Evolutionary conservation across 768 basidiomycete genomes (phyloP), one percentile per base, ranked within the genome.

Genomic region (Kwoniella sp.): DNA sequence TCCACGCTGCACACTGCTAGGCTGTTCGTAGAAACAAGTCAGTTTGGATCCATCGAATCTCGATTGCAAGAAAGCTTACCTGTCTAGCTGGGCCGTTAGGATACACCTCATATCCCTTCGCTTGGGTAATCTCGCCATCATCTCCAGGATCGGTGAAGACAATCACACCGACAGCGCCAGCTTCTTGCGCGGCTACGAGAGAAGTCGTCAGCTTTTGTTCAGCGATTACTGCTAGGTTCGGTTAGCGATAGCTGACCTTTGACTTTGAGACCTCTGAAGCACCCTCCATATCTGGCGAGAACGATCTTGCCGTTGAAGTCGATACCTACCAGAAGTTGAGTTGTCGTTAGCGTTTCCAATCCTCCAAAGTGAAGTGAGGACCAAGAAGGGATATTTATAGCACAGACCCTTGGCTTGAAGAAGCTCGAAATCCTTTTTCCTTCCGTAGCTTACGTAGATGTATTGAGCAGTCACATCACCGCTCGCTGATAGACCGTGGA

Each of bases 11-110:
- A 97, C 88, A 17, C 70, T 74, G 50, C 63, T 19, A 9, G 64
- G 65, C 50, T 62, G 47, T 55, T 3, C 56, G 53, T 47, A 52
- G 13, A 22, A 9, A 21, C 1, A 21, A 29, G 54, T 62, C 53
- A 61, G 56, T 26, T 19, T 25, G 3, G 12, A 27, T 10, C 3
- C 24, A 25, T 8, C 2, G 3, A 86, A 85, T 0, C 89, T 89
- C 19, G 40, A 4, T 44, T 9, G 8, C 17, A 44, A 19, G 8
- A 19, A 3, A 24, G 46, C 54, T 64, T 19, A 65, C 58, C 77
- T 92, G 90, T 55, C 92, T 85, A 44, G 93, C 94, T 29, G 93
- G 93, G 3, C 95, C 93, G 15, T 85, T 82, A 2, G 94, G 94
- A 75, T 92, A 87, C 37, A 87, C 82, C 19, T 84, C 80, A 74